phyloP scores from a whole-genome alignment of 2,329 filamentous ascomycete genomes.

The Penicillium crustosum region DNA sequence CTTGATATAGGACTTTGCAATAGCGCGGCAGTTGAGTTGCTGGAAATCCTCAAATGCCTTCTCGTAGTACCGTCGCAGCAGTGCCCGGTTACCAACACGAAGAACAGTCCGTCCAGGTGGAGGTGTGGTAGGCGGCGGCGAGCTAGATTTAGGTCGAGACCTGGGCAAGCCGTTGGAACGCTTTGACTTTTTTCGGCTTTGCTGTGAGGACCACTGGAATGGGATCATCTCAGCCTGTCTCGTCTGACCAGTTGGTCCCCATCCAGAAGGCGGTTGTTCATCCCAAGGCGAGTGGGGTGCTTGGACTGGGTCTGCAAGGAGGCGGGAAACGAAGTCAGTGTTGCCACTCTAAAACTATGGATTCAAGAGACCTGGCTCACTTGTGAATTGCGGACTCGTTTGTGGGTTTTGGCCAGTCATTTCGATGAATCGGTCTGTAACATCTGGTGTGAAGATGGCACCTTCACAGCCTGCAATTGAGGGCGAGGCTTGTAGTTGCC shows the following conservation, averaged over 20 bases:
- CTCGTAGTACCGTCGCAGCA: constrained; percentile 40
- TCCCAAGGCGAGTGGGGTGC: constrained; percentile 9
- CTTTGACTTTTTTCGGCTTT: constrained; percentile 28
- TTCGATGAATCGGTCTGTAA: constrained; percentile 37
- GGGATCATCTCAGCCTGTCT: constrained; percentile 30
- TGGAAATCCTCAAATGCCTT: constrained; percentile 46
- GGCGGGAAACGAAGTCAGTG: background rate
- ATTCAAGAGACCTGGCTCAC: constrained; percentile 21
- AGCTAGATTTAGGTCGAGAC: constrained; percentile 20
- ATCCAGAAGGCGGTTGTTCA: constrained; percentile 20
- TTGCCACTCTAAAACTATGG: background rate
- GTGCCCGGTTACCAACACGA: constrained; percentile 29
- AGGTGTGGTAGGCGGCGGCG: constrained; percentile 19
- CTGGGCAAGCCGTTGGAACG: constrained; percentile 21
- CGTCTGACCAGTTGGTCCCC: constrained; percentile 25
- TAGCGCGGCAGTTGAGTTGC: constrained; percentile 47
- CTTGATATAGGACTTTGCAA: constrained; percentile 50
- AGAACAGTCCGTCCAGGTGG: constrained; percentile 27
- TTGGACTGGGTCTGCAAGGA: constrained; percentile 11
- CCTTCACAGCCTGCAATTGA: constrained; percentile 35
- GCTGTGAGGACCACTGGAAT: constrained; percentile 33
- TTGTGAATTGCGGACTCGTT: constrained; percentile 22
- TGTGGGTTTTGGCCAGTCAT: constrained; percentile 25
- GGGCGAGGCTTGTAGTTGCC: constrained; percentile 33
- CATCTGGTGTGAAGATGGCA: constrained; percentile 38